A percentile compares a stretch with the other conserved stretches of the same genome.
Evolutionary conservation across 1,284 basidiomycete genomes (phyloP).

Genomic region (Ganoderma meredithae): DNA sequence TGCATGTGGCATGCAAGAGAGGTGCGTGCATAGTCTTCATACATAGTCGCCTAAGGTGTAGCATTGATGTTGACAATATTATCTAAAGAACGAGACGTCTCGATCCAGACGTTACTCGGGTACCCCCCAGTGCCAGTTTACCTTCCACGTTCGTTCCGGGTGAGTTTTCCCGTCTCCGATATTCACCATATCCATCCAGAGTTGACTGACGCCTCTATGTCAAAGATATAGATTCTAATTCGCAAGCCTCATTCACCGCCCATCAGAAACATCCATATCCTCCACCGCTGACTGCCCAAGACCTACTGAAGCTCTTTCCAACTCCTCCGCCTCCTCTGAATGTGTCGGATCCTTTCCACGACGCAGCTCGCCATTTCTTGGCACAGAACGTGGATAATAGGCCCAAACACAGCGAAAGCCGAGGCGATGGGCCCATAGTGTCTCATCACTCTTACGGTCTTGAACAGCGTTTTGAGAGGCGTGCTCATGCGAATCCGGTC

Average conservation of each 20-base stretch:
- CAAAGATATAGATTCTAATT: not conserved
- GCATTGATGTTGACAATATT: not conserved
- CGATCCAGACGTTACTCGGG: not conserved
- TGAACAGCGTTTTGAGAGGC: not conserved
- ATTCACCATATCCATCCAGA: not conserved
- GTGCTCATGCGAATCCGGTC: not conserved
- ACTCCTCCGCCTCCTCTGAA: not conserved
- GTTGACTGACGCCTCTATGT: not conserved
- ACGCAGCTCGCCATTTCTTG: not conserved
- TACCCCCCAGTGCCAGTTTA: not conserved
- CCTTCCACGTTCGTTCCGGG: not conserved
- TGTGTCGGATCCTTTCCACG: not conserved
- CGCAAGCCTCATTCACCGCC: not conserved
- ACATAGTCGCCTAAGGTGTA: not conserved
- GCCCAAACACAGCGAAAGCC: not conserved
- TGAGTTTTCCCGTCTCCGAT: not conserved
- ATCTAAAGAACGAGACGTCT: not conserved
- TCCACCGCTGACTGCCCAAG: not conserved
- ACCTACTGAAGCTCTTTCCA: not conserved
- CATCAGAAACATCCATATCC: not conserved
- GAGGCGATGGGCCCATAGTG: not conserved
- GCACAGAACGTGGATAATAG: not conserved
- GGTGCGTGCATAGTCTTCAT: not conserved
- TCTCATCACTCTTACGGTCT: not conserved
- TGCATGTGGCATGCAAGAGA: not conserved